Base-by-base conservation (phyloP, 2,329 filamentous ascomycete genomes). In the Gyromitra esculenta region DNA sequence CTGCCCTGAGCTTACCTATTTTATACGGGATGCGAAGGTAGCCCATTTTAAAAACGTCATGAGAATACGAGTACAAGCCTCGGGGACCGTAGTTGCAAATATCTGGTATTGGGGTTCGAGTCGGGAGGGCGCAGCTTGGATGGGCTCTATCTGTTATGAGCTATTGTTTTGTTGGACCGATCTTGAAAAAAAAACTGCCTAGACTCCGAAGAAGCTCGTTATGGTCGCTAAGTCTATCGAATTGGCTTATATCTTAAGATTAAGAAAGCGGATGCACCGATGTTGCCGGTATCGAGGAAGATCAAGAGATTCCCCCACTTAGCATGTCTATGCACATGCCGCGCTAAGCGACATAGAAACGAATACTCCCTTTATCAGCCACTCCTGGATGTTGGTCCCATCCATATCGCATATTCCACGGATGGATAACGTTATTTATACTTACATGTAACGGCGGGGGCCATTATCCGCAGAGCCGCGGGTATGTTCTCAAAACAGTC, bases 351-450 rank as follows among this genome's bases (percentile, higher is more conserved):
- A n/a, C 8, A 50, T 13, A 48, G 13, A 18, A 56, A 45, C 13
- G 57, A 4, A 21, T 9, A 6, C 15, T 64, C 18, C 35, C 39
- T 45, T 48, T 56, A 56, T 64, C 63, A 57, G 41, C 50, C 25
- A 73, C 59, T 60, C 54, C n/a, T 50, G n/a, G 25, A 43, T 15
- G 13, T 15, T 52, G 54, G 43, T 45, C 11, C 57, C 50, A 43
- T 25, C 35, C 43, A 31, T 67, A 60, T 67, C 54, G 71, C 56
- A 54, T 52, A 37, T 18, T 63, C 57, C 35, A 54, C 64, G 56
- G 57, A 13, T 21, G 54, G 48, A 70, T 70, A 75, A 56, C 57
- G 65, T 70, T 71, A 63, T 59, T 69, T 69, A 63, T 57, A 54
- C 64, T 54, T 69, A 48, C 45, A 56, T 54, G 45, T 62, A 68